Evolutionary conservation across 2,329 filamentous ascomycete species (phyloP), one percentile per base, ranked within the genome.

Genomic region (Phialocephala sp.): DNA sequence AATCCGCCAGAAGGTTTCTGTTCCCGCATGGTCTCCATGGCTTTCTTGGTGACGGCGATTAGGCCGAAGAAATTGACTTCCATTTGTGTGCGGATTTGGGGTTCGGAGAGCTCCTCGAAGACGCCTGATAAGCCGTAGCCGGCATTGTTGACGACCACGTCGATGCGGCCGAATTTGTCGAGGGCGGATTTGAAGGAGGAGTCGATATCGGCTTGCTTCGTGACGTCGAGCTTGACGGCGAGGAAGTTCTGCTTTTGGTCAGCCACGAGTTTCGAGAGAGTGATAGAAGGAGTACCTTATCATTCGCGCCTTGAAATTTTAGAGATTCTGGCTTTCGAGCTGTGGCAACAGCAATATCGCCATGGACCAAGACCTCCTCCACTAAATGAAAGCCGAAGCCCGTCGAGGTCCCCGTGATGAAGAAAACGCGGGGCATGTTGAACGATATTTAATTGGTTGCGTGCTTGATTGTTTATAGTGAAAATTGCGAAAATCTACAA

Each of bases 61-160:
- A 87, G 75, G 2, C 87, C 86, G 63, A 85, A 87, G 72, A 88
- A 84, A 71, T 89, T 89, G 66, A 85, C 81, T 59, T 89, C 84
- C 75, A 89, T 82, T 70, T 88, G 83, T 2, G 74, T 79, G 1
- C 81, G 78, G 50, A 85, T 81, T 36, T 85, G 79, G 1, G 79
- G 72, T 1, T 86, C 79, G 0, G 77, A 77, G 2, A 84, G 72
- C 8, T 83, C 81, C 70, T 89, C 86, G 57, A 87, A 81, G 0
- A 82, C 80, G 14, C 82, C 84, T 6, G 76, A 72, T 1, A 85
- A 76, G n/a, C 84, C 83, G 65, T 87, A 88, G 2, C 86, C 87
- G 3, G 86, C 86, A 59, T 88, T 88, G 76, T 88, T 88, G 65
- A 87, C 81, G 5, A 88, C 82, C 0, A 88, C 82, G 72, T 89